phyloP scores from a whole-genome alignment of 2,329 filamentous ascomycete genomes.

The Fusarium succisae region DNA sequence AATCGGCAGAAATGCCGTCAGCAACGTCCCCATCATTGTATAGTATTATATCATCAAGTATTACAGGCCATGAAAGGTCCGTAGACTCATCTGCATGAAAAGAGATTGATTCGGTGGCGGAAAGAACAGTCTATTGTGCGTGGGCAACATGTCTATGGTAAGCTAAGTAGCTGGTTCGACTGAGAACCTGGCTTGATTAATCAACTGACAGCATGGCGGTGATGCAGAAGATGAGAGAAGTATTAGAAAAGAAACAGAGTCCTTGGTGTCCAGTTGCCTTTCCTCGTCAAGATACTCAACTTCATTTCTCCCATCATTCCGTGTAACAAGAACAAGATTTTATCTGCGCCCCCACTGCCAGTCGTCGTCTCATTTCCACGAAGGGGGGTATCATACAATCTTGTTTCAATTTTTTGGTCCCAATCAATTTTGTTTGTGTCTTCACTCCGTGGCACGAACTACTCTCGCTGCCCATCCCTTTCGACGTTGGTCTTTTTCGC shows the following conservation, averaged over 20 bases:
- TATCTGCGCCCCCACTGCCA: constrained; percentile 19
- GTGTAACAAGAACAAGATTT: constrained; percentile 1
- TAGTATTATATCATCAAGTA: neutral
- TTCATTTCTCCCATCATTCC: constrained; percentile 4
- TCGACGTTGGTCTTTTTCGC: constrained; percentile 23
- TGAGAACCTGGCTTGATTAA: constrained; percentile 31
- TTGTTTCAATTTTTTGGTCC: constrained; percentile 11
- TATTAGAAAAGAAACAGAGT: constrained; percentile 7
- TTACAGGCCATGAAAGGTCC: neutral
- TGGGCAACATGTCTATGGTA: constrained; percentile 45
- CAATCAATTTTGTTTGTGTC: constrained; percentile 6
- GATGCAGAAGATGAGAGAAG: constrained; percentile 24
- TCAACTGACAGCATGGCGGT: constrained; percentile 18
- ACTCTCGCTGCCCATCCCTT: constrained; percentile 29
- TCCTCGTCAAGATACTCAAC: neutral
- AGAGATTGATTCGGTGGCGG: constrained; percentile 25
- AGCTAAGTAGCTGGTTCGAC: constrained; percentile 39
- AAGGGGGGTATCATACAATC: constrained; percentile 32
- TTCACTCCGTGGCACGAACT: constrained; percentile 31
- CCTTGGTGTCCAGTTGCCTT: constrained; percentile 10
- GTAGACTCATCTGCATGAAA: neutral
- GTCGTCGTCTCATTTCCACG: constrained; percentile 31
- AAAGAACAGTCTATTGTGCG: constrained; percentile 46
- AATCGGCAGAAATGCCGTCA: neutral
- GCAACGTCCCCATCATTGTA: neutral